Percentiles rank a stretch among this genome's conserved stretches.
These are phyloP conservation scores for Ceratobasidium sp. DNA, from an alignment of 1,284 basidiomycete genomes.

Conservation along the genomic window DNA sequence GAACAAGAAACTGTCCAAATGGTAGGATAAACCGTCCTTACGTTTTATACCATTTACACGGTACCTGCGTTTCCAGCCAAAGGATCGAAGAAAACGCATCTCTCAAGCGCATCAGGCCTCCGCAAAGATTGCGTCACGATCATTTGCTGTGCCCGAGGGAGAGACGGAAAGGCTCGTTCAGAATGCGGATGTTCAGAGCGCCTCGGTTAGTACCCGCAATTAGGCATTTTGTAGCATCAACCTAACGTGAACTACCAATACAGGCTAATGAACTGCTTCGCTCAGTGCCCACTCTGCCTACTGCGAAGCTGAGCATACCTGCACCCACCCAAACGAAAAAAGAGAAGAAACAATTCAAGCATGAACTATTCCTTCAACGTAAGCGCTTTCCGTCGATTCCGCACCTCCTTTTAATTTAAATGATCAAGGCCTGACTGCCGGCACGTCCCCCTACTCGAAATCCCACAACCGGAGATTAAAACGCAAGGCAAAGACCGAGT, in stretches of 20 bases:
- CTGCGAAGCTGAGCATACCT: constrained; percentile 51
- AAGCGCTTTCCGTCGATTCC: constrained; percentile 6
- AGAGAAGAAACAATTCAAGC: constrained; percentile 74
- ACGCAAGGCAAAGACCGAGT: constrained; percentile 75
- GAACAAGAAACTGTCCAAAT: not conserved
- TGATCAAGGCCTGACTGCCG: constrained; percentile 66
- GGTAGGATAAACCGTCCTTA: not conserved
- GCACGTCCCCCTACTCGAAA: constrained; percentile 75
- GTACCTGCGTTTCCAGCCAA: constrained; percentile 20
- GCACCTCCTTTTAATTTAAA: not conserved
- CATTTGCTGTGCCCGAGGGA: constrained; percentile 31
- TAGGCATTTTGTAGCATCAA: not conserved
- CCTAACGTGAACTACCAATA: not conserved
- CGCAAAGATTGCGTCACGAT: constrained; percentile 18
- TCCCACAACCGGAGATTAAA: constrained; percentile 78
- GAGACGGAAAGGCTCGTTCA: constrained; percentile 20
- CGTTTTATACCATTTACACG: not conserved
- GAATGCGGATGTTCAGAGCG: not conserved
- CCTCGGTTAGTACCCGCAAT: not conserved
- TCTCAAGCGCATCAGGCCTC: constrained; percentile 35
- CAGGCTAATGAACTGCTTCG: constrained; percentile 65
- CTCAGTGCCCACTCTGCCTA: constrained; percentile 51
- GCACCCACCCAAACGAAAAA: constrained; percentile 67
- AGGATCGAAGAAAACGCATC: constrained; percentile 34
- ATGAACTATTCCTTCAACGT: constrained; percentile 77